Conservation (phyloP, 1,139 yeast species). For the Yamadazyma sp. region DNA sequence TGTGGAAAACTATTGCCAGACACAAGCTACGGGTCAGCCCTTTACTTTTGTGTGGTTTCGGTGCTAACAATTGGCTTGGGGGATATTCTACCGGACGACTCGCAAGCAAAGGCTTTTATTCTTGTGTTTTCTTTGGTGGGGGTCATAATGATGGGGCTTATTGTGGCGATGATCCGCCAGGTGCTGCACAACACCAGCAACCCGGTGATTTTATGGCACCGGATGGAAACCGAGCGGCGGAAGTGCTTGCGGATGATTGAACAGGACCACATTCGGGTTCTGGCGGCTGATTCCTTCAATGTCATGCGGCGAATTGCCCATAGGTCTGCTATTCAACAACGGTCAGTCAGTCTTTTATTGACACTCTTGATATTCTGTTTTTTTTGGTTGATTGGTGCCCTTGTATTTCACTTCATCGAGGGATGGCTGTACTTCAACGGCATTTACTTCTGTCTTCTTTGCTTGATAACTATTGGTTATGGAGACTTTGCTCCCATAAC, state of each 20-base stretch:
- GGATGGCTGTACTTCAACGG: slow-evolving; percentile 69
- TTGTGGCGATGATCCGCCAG: slow-evolving; percentile 66
- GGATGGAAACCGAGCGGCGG: slow-evolving; percentile 42
- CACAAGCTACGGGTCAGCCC: slow-evolving; percentile 56
- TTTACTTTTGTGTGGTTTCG: slow-evolving; percentile 72
- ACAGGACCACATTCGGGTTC: slow-evolving; percentile 19
- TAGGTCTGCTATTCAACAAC: slow-evolving; percentile 31
- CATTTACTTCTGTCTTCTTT: slow-evolving; percentile 70
- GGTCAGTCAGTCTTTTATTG: slow-evolving; percentile 32
- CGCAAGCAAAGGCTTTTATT: slow-evolving; percentile 55
- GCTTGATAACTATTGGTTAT: slow-evolving; percentile 80
- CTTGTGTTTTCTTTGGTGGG: slow-evolving; percentile 69
- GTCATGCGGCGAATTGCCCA: slow-evolving; percentile 51
- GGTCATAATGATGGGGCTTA: slow-evolving; percentile 67
- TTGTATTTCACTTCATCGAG: slow-evolving; percentile 58
- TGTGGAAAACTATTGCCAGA: slow-evolving; percentile 32
- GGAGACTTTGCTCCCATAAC: slow-evolving; percentile 70
- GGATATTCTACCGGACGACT: slow-evolving; percentile 56
- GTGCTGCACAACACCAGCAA: slow-evolving; percentile 60
- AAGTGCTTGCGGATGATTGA: slow-evolving; percentile 18
- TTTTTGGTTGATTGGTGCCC: slow-evolving; percentile 74
- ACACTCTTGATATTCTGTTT: slow-evolving; percentile 48
- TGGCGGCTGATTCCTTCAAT: slow-evolving; percentile 48
- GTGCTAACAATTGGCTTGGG: slow-evolving; percentile 80
- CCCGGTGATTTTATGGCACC: slow-evolving; percentile 65